phyloP scores from a whole-genome alignment of 2,329 filamentous ascomycete genomes.

The Penicillium olsonii region DNA sequence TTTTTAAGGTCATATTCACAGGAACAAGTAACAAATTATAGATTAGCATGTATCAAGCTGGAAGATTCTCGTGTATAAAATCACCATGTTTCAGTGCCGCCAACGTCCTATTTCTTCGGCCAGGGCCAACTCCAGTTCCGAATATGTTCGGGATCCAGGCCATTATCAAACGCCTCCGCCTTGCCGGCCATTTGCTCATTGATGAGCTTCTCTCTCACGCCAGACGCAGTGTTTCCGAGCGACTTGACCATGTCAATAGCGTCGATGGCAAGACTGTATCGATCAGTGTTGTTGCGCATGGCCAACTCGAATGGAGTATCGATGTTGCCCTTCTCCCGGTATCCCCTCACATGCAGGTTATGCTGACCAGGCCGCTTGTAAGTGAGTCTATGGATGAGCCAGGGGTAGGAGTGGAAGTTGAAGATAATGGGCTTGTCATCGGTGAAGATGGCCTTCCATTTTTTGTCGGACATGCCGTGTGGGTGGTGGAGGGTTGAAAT shows the following conservation, averaged over 20 bases:
- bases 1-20: neutral
- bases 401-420: constrained; percentile 84
- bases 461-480: constrained; percentile 67
- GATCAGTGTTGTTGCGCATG: constrained; percentile 74
- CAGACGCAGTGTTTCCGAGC: constrained; percentile 64
- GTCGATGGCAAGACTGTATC: constrained; percentile 74
- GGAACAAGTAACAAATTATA: neutral
- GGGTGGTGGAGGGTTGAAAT: constrained; percentile 70
- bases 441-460: constrained; percentile 72
- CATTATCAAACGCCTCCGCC: constrained; percentile 68
- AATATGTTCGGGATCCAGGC: constrained; percentile 67
- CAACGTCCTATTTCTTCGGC: constrained; percentile 8
- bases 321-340: constrained; percentile 82
- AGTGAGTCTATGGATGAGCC: constrained; percentile 74
- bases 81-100: neutral
- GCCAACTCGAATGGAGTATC: constrained; percentile 78
- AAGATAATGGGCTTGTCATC: constrained; percentile 72
- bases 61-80: neutral
- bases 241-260: constrained; percentile 68
- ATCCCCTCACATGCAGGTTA: constrained; percentile 74
- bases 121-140: constrained; percentile 68
- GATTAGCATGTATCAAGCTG: neutral
- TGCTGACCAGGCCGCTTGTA: constrained; percentile 71
- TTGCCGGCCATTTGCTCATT: constrained; percentile 65
- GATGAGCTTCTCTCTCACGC: constrained; percentile 64